These are phyloP conservation scores for Diutina sp. DNA, from an alignment of 1,139 yeast genomes.

Conservation along the genomic window DNA sequence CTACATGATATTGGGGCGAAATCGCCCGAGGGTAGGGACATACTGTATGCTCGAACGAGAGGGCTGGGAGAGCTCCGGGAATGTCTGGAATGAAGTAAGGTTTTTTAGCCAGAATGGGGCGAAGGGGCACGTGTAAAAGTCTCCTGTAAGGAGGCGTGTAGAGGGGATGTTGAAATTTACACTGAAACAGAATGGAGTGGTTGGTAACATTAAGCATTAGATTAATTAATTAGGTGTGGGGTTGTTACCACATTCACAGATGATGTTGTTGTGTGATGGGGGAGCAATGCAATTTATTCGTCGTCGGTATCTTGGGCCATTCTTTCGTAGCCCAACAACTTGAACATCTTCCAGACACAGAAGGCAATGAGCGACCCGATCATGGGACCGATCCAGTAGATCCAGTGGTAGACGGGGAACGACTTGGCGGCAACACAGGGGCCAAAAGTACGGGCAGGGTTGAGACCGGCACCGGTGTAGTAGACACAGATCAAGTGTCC, in stretches of 20 bases:
- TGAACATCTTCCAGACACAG: constrained; percentile 55
- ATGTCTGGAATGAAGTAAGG: not conserved
- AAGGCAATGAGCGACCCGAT: constrained; percentile 59
- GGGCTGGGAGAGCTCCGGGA: not conserved
- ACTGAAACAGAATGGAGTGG: not conserved
- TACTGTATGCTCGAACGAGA: too few species aligned
- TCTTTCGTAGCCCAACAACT: constrained; percentile 52
- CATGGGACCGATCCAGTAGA: constrained; percentile 83
- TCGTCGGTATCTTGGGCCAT: not conserved
- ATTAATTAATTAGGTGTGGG: not conserved
- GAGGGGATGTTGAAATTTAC: too few species aligned
- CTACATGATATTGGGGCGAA: not conserved
- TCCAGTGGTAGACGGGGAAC: constrained; percentile 84
- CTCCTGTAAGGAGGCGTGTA: not conserved
- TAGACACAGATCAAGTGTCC: constrained; percentile 75
- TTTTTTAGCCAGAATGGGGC: not conserved
- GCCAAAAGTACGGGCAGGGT: constrained; percentile 86
- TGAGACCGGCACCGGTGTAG: constrained; percentile 86
- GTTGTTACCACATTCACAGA: not conserved
- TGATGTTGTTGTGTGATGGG: not conserved
- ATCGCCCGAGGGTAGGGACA: not conserved
- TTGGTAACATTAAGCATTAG: not conserved
- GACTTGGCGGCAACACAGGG: constrained; percentile 60
- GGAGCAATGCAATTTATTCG: not conserved
- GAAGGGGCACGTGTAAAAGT: not conserved